These are phyloP conservation scores for Penicillium paxilli DNA, from an alignment of 495 filamentous ascomycete species.

Conservation along the genomic window DNA sequence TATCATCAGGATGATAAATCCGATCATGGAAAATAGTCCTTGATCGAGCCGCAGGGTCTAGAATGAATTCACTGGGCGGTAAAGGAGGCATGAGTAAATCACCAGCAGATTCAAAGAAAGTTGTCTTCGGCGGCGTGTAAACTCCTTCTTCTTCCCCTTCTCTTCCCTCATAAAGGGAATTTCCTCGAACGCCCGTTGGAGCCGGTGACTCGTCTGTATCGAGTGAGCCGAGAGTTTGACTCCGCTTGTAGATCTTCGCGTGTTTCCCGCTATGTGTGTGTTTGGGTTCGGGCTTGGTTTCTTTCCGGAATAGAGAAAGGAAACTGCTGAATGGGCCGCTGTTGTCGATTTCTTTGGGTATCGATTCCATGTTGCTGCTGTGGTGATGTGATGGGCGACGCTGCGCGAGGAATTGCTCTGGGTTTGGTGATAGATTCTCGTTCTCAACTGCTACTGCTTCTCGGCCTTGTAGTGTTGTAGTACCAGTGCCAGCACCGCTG, in stretches of 20 bases:
- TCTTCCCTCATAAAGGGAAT: conserved; percentile 42
- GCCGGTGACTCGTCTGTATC: conserved; percentile 34
- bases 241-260: conserved; percentile 73
- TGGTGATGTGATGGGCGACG: conserved; percentile 3
- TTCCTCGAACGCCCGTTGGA: conserved; percentile 35
- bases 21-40: conserved; percentile 97
- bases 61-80: conserved; percentile 74
- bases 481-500: conserved; percentile 20
- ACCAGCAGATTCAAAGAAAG: conserved; percentile 90
- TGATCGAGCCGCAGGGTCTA: conserved; percentile 78
- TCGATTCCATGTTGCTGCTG: conserved; percentile 5
- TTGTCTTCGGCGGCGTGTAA: conserved; percentile 82
- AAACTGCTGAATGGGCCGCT: conserved; percentile 55
- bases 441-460: background rate
- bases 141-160: conserved; percentile 48
- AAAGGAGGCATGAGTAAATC: conserved; percentile 90
- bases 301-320: conserved; percentile 62
- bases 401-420: conserved; percentile 20
- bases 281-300: conserved; percentile 19
- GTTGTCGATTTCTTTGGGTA: conserved; percentile 12
- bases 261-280: conserved; percentile 43
- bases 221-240: conserved; percentile 64
- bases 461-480: conserved; percentile 7
- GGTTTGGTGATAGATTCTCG: conserved; percentile 15
- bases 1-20: conserved; percentile 89